Conservation (phyloP, 108 stramenopile genomes). For the Hondaea fermentalgiana region DNA sequence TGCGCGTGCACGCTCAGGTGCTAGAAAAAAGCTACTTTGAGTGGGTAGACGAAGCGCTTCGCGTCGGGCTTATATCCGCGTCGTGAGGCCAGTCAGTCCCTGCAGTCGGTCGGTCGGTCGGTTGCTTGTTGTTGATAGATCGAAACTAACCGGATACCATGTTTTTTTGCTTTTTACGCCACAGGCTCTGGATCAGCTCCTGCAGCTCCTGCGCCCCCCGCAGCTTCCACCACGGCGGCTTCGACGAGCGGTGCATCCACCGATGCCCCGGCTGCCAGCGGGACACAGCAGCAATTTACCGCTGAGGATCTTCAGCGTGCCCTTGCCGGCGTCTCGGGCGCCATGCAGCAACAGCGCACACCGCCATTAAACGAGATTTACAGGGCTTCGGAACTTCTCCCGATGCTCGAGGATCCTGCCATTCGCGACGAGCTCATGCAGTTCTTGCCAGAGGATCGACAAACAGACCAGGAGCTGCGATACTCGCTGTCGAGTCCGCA, state of each 20-base stretch:
- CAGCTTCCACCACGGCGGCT: neutral
- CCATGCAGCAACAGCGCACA: neutral
- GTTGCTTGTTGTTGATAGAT: neutral
- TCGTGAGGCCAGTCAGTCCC: too few species aligned
- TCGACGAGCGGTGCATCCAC: too few species aligned
- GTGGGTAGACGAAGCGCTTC: too few species aligned
- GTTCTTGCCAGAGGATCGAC: constrained; percentile 29
- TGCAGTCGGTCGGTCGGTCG: neutral
- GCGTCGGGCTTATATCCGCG: too few species aligned
- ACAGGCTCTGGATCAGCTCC: neutral
- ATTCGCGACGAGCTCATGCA: constrained; percentile 30
- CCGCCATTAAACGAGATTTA: constrained; percentile 20
- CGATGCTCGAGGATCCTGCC: constrained; percentile 29
- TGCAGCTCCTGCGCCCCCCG: neutral
- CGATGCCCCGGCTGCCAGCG: neutral
- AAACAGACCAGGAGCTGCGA: constrained; percentile 24
- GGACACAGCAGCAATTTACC: constrained; percentile 17
- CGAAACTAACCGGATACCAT: neutral
- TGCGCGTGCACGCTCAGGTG: too few species aligned
- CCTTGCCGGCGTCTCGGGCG: constrained; percentile 25
- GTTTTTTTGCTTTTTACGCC: neutral
- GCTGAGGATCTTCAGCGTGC: constrained; percentile 37
- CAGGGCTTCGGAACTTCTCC: constrained; percentile 20
- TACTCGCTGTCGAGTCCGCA: constrained; percentile 34
- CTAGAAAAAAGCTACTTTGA: too few species aligned